Evolutionary conservation across 495 filamentous ascomycete genomes (phyloP).

Genomic region (Corynascus novoguineensis): DNA sequence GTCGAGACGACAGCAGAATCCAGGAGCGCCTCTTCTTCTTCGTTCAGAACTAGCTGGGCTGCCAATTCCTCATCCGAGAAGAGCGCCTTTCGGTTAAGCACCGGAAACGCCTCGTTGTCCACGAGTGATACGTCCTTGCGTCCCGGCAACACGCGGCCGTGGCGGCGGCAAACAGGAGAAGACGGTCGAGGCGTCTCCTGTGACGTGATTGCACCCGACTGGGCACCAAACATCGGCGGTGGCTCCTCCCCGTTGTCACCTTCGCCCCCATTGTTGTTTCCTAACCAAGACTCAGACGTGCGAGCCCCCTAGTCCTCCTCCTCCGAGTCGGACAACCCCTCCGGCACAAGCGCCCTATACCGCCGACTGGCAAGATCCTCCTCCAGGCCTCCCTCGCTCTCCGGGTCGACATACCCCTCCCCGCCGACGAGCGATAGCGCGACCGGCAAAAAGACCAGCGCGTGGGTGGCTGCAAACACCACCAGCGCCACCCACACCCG

Average conservation of each 20-base stretch:
- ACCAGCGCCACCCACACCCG: conserved; percentile 91
- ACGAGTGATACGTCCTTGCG: neutral
- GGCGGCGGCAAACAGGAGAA: neutral
- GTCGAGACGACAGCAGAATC: neutral
- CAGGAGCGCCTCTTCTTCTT: neutral
- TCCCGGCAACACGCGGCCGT: too few relatives aligned
- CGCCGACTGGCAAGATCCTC: conserved; percentile 62
- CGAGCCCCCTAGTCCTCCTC: conserved; percentile 17
- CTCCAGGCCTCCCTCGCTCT: conserved; percentile 76
- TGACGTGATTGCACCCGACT: neutral
- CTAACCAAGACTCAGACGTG: neutral
- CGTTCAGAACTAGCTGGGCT: neutral
- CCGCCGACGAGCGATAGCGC: conserved; percentile 82
- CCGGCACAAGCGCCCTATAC: conserved; percentile 40
- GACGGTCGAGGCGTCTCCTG: too few relatives aligned
- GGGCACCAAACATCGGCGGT: neutral
- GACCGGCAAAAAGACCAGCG: conserved; percentile 87
- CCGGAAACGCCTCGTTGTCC: neutral
- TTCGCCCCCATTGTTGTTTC: neutral
- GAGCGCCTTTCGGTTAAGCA: neutral
- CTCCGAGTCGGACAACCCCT: conserved; percentile 33
- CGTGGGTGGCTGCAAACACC: conserved; percentile 79
- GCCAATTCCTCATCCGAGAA: neutral
- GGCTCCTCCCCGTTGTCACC: neutral
- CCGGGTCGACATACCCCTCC: conserved; percentile 79